A percentile compares a stretch with the other conserved stretches of the same genome.
Conservation (phyloP, 495 filamentous ascomycete species). For the Mytilinidion resinicola region DNA sequence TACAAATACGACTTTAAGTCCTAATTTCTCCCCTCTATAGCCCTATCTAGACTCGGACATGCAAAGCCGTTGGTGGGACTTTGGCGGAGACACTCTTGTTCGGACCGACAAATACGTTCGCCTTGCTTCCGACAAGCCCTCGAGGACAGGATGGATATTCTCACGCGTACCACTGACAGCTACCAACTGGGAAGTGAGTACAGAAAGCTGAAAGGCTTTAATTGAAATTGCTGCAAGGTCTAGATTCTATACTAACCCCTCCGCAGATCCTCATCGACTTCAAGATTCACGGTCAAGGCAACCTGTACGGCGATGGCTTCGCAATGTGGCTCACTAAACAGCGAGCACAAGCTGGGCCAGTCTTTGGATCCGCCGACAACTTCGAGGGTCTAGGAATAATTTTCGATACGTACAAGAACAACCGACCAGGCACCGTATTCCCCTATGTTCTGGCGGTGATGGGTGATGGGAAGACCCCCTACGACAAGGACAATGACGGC, state of each 20-base stretch:
- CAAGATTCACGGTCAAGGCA: constrained; percentile 73
- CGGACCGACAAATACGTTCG: constrained; percentile 94
- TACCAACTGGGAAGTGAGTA: constrained; percentile 89
- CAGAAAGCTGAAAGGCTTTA: neutral
- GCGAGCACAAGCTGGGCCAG: constrained; percentile 69
- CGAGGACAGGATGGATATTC: constrained; percentile 87
- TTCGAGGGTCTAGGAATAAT: constrained; percentile 97
- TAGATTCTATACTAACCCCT: constrained; percentile 11
- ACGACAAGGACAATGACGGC: constrained; percentile 92
- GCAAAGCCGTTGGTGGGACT: constrained; percentile 99
- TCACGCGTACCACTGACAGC: constrained; percentile 90
- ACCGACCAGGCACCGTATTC: constrained; percentile 89
- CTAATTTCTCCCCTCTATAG: constrained; percentile 39
- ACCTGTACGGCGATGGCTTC: constrained; percentile 94
- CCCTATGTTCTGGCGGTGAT: constrained; percentile 99
- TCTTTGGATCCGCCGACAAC: constrained; percentile 81
- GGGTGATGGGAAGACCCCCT: constrained; percentile 79
- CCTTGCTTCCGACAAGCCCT: constrained; percentile 81
- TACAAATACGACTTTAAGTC: neutral
- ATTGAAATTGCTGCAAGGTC: neutral
- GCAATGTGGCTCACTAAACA: constrained; percentile 98
- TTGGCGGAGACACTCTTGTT: constrained; percentile 91
- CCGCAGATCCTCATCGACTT: constrained; percentile 85
- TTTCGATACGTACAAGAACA: constrained; percentile 99
- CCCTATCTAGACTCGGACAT: constrained; percentile 97